Conservation (phyloP, 2,329 filamentous ascomycete genomes). For the Paecilomyces variotii region DNA sequence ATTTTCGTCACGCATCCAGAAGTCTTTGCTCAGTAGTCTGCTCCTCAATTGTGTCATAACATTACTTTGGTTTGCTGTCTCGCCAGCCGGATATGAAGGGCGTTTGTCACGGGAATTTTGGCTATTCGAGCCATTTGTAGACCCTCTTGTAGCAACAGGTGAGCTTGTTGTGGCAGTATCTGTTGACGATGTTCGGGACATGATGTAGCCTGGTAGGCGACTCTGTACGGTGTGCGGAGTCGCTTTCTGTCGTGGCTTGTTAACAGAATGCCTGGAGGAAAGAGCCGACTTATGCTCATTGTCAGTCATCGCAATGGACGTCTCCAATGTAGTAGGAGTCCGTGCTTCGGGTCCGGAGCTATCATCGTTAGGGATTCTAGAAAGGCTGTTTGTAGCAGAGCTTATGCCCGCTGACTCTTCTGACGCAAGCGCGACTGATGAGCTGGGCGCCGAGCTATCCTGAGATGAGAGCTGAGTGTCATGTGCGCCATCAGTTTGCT, state of each 20-base stretch:
- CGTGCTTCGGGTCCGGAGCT: conserved; percentile 20
- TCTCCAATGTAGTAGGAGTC: conserved; percentile 18
- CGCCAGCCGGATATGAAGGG: conserved; percentile 10
- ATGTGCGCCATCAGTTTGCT: conserved; percentile 17
- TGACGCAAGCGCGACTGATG: conserved; percentile 19
- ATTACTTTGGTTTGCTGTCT: conserved; percentile 18
- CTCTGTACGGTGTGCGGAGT: conserved; percentile 34
- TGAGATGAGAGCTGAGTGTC: conserved; percentile 21
- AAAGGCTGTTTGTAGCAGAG: conserved; percentile 21
- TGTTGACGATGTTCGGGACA: conserved; percentile 33
- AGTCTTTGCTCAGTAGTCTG: conserved; percentile 86
- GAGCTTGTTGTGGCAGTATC: conserved; percentile 40
- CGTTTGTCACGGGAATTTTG: conserved; percentile 14
- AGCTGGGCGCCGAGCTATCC: conserved; percentile 23
- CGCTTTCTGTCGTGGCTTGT: conserved; percentile 24
- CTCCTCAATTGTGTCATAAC: conserved; percentile 61
- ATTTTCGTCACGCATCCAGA: conserved; percentile 99
- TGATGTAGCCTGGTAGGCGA: conserved; percentile 37
- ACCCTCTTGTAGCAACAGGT: conserved; percentile 22
- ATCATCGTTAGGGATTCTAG: conserved; percentile 20
- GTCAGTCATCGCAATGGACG: conserved; percentile 22
- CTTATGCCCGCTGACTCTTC: conserved; percentile 19
- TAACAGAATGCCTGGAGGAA: conserved; percentile 16
- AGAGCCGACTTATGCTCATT: conserved; percentile 20
- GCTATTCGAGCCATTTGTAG: conserved; percentile 13